Base-by-base conservation (phyloP, 768 basidiomycete genomes). In the Pulveroboletus ravenelii region DNA sequence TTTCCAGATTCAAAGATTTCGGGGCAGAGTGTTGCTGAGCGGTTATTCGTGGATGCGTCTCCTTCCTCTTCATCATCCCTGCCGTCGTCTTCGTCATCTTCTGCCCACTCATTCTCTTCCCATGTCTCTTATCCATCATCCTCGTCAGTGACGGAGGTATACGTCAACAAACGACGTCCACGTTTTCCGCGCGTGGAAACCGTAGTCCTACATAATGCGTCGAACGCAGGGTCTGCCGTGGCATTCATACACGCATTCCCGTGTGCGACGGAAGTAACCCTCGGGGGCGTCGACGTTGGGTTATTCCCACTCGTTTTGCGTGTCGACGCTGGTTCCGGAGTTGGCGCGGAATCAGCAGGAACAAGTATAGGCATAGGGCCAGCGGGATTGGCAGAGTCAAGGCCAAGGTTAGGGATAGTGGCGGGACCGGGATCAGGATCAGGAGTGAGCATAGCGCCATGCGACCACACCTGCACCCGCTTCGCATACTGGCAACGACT, bases 231-330 rank as follows among this genome's bases (percentile, higher is more conserved):
- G 4, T 57, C 64, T 0, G 62, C 65, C 13, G 44, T 58, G 3
- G 46, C 60, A 0, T 67, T 66, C 43, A 56, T 66, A 35, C 58
- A 57, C 1, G 65, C 67, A 7, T 66, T 66, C n/a, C 65, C 65
- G 8, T 47, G 25, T 7, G 45, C 52, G 20, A 52, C 53, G 1
- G 52, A 58, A 15, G 56, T 48, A 18, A 66, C 52, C 13, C 54
- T 68, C 6, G 62, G 64, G 2, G 60, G 67, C 5, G 47, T 60
- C 12, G 64, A 66, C 20, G 52, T 65, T 14, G 67, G 64, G 0
- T 58, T 58, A 9, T 58, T 66, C 46, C 55, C 58, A 7, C 46
- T 45, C 5, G 54, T 53, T 12, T 34, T 66, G 49, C 55, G 51
- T 14, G 48, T 54, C 4, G 30, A 44, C 15, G 43, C 51, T 18